Conservation (phyloP, 495 filamentous ascomycete genomes). For the Penicillium psychrofluorescens region DNA sequence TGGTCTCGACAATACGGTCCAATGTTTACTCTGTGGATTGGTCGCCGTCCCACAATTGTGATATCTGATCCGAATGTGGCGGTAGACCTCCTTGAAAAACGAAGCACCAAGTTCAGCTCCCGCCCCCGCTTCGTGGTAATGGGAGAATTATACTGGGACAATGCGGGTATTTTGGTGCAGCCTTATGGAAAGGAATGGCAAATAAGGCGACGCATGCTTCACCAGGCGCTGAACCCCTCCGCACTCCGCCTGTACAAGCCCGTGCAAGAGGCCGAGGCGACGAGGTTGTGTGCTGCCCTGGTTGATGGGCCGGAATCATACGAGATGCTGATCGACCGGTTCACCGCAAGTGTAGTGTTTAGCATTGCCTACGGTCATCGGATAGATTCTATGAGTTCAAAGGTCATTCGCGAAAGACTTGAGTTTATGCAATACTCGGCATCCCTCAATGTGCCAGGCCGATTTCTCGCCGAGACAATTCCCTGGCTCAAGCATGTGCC, state of each 20-base stretch:
- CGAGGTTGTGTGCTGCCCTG: conserved; percentile 21
- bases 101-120: conserved; percentile 45
- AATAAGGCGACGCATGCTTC: conserved; percentile 28
- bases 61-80: conserved; percentile 56
- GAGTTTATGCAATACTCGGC: conserved; percentile 14
- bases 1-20: conserved; percentile 47
- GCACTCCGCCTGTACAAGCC: conserved; percentile 43
- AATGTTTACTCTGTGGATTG: conserved; percentile 58
- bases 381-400: conserved; percentile 14
- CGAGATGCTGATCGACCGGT: conserved; percentile 15
- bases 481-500: conserved; percentile 21
- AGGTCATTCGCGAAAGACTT: conserved; percentile 12
- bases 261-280: conserved; percentile 33
- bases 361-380: conserved; percentile 22
- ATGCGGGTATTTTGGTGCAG: conserved; percentile 42
- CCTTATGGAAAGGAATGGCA: conserved; percentile 41
- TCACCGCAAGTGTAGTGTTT: conserved; percentile 19
- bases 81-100: conserved; percentile 49
- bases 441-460: conserved; percentile 12
- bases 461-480: conserved; percentile 17
- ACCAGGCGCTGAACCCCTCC: conserved; percentile 34
- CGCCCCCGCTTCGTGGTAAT: conserved; percentile 49
- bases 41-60: conserved; percentile 54
- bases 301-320: conserved; percentile 13
- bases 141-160: conserved; percentile 42